A percentile compares a stretch with the other conserved stretches of the same genome.
Conservation (phyloP, 345 rosid genomes). For the Eucalyptus erythrocorys region DNA sequence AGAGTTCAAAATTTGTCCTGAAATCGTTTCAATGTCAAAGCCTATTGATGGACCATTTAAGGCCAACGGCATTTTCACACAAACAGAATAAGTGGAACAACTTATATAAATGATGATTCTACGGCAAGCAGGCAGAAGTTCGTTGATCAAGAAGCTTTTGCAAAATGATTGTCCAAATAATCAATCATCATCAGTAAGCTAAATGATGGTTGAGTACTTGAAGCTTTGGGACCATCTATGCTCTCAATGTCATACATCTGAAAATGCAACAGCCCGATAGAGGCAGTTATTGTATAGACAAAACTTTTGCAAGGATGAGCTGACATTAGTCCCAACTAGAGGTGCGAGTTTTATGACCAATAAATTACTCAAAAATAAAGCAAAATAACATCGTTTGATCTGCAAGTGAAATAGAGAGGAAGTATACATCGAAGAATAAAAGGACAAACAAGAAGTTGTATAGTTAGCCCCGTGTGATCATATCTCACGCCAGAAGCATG, state of each 20-base stretch:
- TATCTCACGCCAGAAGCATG: background rate
- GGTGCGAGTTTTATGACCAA: background rate
- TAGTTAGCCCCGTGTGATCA: background rate
- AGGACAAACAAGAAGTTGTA: background rate
- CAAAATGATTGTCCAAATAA: background rate
- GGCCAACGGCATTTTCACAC: background rate
- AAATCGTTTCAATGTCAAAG: background rate
- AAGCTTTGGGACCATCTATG: background rate
- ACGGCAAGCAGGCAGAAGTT: background rate
- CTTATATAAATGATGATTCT: background rate
- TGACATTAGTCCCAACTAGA: background rate
- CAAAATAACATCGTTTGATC: background rate
- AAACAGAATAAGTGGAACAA: background rate
- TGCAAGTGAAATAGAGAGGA: background rate
- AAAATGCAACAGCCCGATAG: background rate
- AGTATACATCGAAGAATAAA: background rate
- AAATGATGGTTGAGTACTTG: background rate
- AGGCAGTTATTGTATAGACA: background rate
- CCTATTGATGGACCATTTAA: background rate
- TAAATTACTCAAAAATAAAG: background rate
- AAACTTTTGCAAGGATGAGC: background rate
- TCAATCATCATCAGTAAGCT: background rate
- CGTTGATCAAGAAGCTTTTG: background rate
- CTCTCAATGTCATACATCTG: background rate
- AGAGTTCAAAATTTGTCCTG: background rate